phyloP scores from a whole-genome alignment of 805 yeast species.

The Monosporozyma yasuniensis region DNA sequence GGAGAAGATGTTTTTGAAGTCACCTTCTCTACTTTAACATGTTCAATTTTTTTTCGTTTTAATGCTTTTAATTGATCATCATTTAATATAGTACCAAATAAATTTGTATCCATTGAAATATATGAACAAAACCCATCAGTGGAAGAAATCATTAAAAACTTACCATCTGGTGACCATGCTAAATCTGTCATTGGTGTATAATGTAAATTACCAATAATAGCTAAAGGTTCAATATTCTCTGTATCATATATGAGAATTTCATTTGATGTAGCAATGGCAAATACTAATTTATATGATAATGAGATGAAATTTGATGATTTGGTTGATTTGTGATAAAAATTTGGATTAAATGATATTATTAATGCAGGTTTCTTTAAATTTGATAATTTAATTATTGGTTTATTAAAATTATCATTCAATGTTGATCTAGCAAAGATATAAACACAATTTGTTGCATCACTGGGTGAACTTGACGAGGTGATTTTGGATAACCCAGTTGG shows the following conservation, averaged over 20 bases:
- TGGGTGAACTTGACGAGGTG: no score
- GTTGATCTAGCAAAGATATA: constrained; percentile 70
- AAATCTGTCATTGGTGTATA: constrained; percentile 84
- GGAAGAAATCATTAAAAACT: constrained; percentile 60
- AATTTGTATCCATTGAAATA: constrained; percentile 42
- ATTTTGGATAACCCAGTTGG: constrained; percentile 60
- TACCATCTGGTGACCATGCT: constrained; percentile 76
- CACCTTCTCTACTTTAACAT: not conserved
- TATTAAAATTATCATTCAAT: constrained; percentile 35
- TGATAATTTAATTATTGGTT: constrained; percentile 74
- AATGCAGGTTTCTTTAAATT: constrained; percentile 78
- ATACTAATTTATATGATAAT: constrained; percentile 71
- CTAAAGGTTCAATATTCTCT: constrained; percentile 56
- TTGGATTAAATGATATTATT: constrained; percentile 71
- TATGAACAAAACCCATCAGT: constrained; percentile 89
- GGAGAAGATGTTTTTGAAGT: not conserved
- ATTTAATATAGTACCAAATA: constrained; percentile 45
- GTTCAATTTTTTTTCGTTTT: not conserved
- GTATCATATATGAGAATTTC: constrained; percentile 79
- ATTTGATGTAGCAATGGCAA: constrained; percentile 90
- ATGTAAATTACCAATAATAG: constrained; percentile 69
- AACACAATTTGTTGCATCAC: constrained; percentile 49
- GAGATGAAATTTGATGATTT: constrained; percentile 32
- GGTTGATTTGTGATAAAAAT: constrained; percentile 34
- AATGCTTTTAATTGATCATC: constrained; percentile 3